phyloP scores from a whole-genome alignment of 2,329 filamentous ascomycete genomes.

The Volutella citrinella region DNA sequence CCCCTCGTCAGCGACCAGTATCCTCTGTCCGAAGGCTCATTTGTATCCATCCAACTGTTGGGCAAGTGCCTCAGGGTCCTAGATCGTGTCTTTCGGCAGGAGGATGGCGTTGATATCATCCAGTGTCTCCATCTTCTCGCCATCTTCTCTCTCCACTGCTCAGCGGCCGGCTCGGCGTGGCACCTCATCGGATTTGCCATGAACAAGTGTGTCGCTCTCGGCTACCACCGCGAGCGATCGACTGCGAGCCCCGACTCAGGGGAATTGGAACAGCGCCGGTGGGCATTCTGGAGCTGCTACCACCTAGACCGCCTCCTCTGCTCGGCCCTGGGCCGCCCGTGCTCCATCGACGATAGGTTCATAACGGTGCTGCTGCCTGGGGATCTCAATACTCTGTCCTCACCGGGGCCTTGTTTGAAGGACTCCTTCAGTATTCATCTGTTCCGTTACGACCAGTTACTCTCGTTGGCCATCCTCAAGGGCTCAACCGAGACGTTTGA shows the following conservation, averaged over 20 bases:
- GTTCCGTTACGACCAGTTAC: not conserved
- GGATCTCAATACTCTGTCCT: not conserved
- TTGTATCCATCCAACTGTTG: conserved; percentile 9
- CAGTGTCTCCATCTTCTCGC: conserved; percentile 12
- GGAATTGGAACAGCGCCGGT: not conserved
- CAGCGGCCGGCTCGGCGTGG: conserved; percentile 12
- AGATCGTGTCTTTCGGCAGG: conserved; percentile 9
- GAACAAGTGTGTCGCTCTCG: conserved; percentile 1
- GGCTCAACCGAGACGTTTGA: not conserved
- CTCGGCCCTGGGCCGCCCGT: not conserved
- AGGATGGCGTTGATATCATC: conserved; percentile 14
- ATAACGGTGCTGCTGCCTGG: not conserved
- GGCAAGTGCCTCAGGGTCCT: conserved; percentile 11
- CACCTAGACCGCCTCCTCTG: not conserved
- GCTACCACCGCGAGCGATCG: not conserved
- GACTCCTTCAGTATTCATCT: not conserved
- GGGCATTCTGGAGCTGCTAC: not conserved
- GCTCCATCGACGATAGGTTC: not conserved
- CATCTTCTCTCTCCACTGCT: conserved; percentile 13
- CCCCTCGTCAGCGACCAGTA: conserved; percentile 11
- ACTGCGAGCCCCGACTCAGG: not conserved
- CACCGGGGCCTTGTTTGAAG: not conserved
- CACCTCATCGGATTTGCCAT: conserved; percentile 14
- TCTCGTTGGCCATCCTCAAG: not conserved
- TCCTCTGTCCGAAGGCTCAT: conserved; percentile 12